A percentile compares a stretch with the other conserved stretches of the same genome.
Evolutionary conservation across 192 early-diverging fungal genomes (phyloP).

Genomic region (Jimgerdemannia lactiflua): DNA sequence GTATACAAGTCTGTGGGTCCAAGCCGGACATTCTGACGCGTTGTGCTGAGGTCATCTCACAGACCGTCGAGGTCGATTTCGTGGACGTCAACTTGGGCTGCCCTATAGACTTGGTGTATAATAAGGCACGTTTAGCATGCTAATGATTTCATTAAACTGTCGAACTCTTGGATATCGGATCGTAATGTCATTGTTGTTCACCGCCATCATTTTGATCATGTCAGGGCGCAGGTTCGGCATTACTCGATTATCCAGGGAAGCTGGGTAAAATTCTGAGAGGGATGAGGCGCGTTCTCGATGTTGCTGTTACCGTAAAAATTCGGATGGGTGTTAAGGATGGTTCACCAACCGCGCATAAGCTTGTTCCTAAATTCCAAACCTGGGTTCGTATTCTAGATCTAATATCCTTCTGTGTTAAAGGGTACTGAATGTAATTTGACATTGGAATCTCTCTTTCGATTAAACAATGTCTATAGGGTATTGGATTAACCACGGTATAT

Average conservation of each 20-base stretch:
- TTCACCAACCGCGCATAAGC: slow-evolving; percentile 63
- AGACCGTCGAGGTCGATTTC: slow-evolving; percentile 79
- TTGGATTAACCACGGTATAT: slow-evolving; percentile 56
- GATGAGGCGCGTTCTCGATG: slow-evolving; percentile 67
- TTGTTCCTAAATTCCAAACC: slow-evolving; percentile 66
- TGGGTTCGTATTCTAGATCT: slow-evolving; percentile 32
- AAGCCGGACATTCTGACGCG: slow-evolving; percentile 54
- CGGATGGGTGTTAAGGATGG: slow-evolving; percentile 72
- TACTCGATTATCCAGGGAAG: slow-evolving; percentile 64
- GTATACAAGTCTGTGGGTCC: slow-evolving; percentile 82
- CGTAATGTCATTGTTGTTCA: background rate
- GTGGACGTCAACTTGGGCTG: slow-evolving; percentile 97
- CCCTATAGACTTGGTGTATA: slow-evolving; percentile 86
- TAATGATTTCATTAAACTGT: too few relatives aligned
- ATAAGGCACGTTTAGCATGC: slow-evolving; percentile 29
- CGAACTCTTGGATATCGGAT: background rate
- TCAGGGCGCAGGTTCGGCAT: slow-evolving; percentile 79
- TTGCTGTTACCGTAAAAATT: slow-evolving; percentile 90
- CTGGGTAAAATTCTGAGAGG: slow-evolving; percentile 74
- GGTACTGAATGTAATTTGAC: too few relatives aligned
- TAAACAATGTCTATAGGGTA: slow-evolving; percentile 31
- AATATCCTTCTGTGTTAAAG: too few relatives aligned
- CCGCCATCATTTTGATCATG: background rate
- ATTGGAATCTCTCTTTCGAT: too few relatives aligned
- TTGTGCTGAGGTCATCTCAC: slow-evolving; percentile 67